Evolutionary conservation across 2,329 filamentous ascomycete genomes (phyloP).

Genomic region (Xylariales sp.): DNA sequence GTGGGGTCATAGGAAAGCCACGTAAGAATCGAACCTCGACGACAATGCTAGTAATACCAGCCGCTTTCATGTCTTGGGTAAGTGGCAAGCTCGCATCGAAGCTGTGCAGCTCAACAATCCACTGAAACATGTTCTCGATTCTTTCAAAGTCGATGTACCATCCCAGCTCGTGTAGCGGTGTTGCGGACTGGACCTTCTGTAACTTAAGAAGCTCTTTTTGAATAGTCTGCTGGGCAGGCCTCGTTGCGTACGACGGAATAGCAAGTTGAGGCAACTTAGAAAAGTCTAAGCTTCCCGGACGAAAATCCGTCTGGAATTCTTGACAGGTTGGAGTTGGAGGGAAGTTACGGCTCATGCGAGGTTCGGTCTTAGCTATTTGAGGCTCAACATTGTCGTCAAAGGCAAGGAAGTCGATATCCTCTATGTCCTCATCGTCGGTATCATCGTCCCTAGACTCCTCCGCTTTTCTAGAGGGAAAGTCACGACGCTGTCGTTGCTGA

Average conservation of each 20-base stretch:
- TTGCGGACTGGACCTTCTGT: conserved; percentile 70
- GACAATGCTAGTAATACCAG: conserved; percentile 74
- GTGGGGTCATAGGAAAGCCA: conserved; percentile 81
- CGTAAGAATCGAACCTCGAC: conserved; percentile 84
- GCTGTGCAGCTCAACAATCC: conserved; percentile 90
- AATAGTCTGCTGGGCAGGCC: conserved; percentile 69
- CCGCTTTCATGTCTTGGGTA: conserved; percentile 76
- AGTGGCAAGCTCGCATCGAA: conserved; percentile 78
- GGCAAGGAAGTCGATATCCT: conserved; percentile 55
- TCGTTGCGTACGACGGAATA: conserved; percentile 73
- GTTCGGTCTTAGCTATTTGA: conserved; percentile 30
- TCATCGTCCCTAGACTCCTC: conserved; percentile 36
- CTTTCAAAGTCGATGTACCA: conserved; percentile 81
- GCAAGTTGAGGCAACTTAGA: conserved; percentile 72
- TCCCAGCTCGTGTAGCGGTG: conserved; percentile 74
- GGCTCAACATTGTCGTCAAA: conserved; percentile 41
- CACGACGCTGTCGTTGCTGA: background rate
- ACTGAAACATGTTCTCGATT: conserved; percentile 84
- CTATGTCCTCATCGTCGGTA: conserved; percentile 60
- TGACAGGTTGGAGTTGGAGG: conserved; percentile 30
- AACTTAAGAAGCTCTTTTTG: conserved; percentile 73
- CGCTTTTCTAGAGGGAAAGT: background rate
- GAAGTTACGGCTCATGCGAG: conserved; percentile 17
- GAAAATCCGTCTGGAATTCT: conserved; percentile 61
- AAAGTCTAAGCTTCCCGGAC: conserved; percentile 73